Conservation (phyloP, 106 monocot species). For the Apostasia ramifera region DNA sequence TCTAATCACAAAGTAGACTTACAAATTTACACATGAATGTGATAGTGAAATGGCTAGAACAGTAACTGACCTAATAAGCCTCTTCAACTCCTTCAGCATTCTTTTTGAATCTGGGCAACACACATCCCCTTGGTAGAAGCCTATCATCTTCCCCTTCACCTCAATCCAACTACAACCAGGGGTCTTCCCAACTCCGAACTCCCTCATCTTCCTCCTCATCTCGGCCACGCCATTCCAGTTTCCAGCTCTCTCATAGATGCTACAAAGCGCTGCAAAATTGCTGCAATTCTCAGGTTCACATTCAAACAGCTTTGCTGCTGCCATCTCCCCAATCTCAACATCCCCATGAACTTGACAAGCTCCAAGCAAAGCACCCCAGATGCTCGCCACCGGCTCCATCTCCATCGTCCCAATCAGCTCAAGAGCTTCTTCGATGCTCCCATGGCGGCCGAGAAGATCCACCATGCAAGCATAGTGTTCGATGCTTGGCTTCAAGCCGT, state of each 20-base stretch:
- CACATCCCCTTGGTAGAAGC: conserved; percentile 42
- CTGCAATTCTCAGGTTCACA: conserved; percentile 42
- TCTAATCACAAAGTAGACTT: too few relatives aligned
- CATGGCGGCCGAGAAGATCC: conserved; percentile 44
- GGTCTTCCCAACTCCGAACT: conserved; percentile 31
- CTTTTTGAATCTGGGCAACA: conserved; percentile 2
- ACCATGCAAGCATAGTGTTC: conserved; percentile 70
- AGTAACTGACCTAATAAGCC: conserved; percentile 7
- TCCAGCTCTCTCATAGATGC: conserved; percentile 47
- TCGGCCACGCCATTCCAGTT: conserved; percentile 12
- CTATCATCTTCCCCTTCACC: conserved; percentile 26
- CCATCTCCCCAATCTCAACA: conserved; percentile 45
- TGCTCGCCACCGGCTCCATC: conserved; percentile 34
- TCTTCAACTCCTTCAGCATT: background rate
- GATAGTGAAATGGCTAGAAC: background rate
- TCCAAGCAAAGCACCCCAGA: conserved; percentile 63
- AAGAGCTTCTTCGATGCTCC: conserved; percentile 38
- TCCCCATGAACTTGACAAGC: conserved; percentile 42
- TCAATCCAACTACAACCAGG: conserved; percentile 58
- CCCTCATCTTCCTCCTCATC: conserved; percentile 44
- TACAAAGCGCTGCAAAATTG: conserved; percentile 50
- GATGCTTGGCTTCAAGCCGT: conserved; percentile 22
- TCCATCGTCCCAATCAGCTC: conserved; percentile 33
- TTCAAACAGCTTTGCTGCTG: conserved; percentile 40
- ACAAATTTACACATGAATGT: too few relatives aligned